These are phyloP conservation scores for Mycoemilia scoparia DNA, from an alignment of 192 early-diverging fungal species.

Conservation along the genomic window DNA sequence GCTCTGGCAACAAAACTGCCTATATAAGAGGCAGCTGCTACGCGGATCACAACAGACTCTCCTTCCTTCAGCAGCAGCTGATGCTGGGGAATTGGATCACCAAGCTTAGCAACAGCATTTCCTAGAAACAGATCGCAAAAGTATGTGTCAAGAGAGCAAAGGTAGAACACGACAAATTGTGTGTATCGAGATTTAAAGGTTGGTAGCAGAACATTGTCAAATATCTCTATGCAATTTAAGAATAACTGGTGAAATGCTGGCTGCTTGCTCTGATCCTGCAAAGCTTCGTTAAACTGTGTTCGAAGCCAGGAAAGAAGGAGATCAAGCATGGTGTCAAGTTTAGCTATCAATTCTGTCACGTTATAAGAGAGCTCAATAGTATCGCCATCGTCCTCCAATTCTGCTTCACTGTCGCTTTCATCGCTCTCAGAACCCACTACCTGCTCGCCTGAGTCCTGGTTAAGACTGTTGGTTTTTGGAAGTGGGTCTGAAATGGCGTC, in stretches of 20 bases:
- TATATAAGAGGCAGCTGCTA: constrained; percentile 67
- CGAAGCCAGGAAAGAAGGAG: constrained; percentile 44
- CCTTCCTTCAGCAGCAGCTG: constrained; percentile 31
- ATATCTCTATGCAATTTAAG: constrained; percentile 50
- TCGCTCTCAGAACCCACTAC: constrained; percentile 19
- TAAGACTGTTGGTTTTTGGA: constrained; percentile 6
- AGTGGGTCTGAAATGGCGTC: constrained; percentile 1
- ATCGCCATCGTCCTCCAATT: constrained; percentile 4
- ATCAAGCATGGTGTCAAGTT: constrained; percentile 54
- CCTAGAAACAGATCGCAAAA: constrained; percentile 66
- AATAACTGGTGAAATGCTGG: constrained; percentile 37
- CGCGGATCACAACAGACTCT: constrained; percentile 43
- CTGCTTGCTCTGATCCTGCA: constrained; percentile 9
- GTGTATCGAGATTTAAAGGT: constrained; percentile 81
- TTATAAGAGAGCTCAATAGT: constrained; percentile 10
- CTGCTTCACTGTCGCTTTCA: background rate
- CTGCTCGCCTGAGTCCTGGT: constrained; percentile 14
- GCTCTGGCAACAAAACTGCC: constrained; percentile 79
- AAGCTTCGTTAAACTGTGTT: constrained; percentile 8
- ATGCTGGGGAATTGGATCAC: constrained; percentile 18
- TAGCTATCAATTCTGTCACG: constrained; percentile 39
- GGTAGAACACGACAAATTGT: constrained; percentile 83
- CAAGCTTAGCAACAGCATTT: constrained; percentile 40
- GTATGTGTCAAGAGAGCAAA: constrained; percentile 38
- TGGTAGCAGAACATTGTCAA: constrained; percentile 57